Evolutionary conservation across 441 rosid genomes (phyloP), one percentile per base, ranked within the genome.

Genomic region (Macaranga tanarius): DNA sequence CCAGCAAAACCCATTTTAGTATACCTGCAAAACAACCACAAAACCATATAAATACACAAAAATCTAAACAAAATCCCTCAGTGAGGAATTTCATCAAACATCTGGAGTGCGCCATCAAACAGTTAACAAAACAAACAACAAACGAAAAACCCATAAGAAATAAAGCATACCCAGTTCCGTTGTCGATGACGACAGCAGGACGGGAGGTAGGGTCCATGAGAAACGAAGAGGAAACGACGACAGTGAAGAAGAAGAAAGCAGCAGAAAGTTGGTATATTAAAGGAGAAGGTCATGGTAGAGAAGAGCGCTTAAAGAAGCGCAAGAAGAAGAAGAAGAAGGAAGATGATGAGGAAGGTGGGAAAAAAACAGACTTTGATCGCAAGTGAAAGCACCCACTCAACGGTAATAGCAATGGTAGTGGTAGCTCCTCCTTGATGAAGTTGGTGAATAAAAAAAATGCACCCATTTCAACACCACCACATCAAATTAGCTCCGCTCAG

Each of bases 1-100:
- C 99, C 99, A 40, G 99, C 92, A 76, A 90, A 95, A 17, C 99
- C 99, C 97, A 95, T 89, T 76, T 95, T 95, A 62, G 93, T 87
- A 79, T 90, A 95, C 86, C 99, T 95, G 81, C 68, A 78, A 77
- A 13, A 73, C 16, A 74, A 16, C 58, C 70, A 40, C 68, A 17
- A 59, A 65, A 34, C 48, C 47, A 7, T 2, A 60, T 5, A 69
- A 76, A 60, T 13, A 65, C 4, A 34, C 19, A 22, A 44, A 45
- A 23, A 23, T 67, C 62, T 11, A 25, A 19, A 40, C 13, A 45
- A 61, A 67, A 68, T 56, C 16, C 42, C 19, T 70, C 26, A 67
- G 10, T 71, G 65, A 34, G 58, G 67, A 79, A 85, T 78, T 83
- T 82, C 77, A 63, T 76, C 89, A 23, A 91, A 84, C 85, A 81